A percentile compares a stretch with the other conserved stretches of the same genome.
phyloP scores from a whole-genome alignment of 257 asterid species.

The Solanum virginianum region DNA sequence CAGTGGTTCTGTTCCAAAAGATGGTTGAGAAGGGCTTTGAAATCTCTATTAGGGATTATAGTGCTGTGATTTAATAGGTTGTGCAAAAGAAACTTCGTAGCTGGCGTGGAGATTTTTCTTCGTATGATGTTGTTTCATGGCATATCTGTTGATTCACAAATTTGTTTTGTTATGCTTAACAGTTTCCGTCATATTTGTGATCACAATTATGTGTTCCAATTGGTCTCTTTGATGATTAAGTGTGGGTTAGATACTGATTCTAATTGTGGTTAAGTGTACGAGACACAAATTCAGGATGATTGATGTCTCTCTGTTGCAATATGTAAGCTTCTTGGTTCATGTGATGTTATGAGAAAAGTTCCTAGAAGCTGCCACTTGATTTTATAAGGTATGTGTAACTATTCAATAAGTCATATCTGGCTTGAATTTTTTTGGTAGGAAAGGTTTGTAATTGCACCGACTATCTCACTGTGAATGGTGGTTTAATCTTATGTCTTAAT shows the following conservation, averaged over 20 bases:
- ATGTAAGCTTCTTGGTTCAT: background rate
- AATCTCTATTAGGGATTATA: conserved; percentile 53
- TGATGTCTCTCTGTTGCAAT: background rate
- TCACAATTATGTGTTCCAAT: conserved; percentile 17
- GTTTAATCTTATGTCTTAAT: background rate
- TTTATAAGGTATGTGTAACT: background rate
- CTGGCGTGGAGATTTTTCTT: conserved; percentile 38
- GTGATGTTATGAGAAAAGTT: background rate
- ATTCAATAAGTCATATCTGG: background rate
- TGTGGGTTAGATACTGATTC: conserved; percentile 20
- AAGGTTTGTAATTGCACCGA: background rate
- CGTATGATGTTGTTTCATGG: conserved; percentile 37
- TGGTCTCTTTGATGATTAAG: conserved; percentile 42
- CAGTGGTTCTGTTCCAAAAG: conserved; percentile 36
- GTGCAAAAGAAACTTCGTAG: conserved; percentile 43
- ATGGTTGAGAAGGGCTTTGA: conserved; percentile 55
- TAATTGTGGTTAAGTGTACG: background rate
- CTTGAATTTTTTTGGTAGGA: background rate
- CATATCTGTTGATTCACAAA: conserved; percentile 34
- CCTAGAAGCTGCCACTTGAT: background rate
- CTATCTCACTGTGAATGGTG: background rate
- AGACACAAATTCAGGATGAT: background rate
- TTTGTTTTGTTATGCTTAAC: conserved; percentile 27
- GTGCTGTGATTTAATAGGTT: conserved; percentile 68
- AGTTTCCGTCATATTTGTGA: conserved; percentile 26